Evolutionary conservation across 108 stramenopile genomes (phyloP), one percentile per base, ranked within the genome.

Genomic region (Thalassiosira profunda): DNA sequence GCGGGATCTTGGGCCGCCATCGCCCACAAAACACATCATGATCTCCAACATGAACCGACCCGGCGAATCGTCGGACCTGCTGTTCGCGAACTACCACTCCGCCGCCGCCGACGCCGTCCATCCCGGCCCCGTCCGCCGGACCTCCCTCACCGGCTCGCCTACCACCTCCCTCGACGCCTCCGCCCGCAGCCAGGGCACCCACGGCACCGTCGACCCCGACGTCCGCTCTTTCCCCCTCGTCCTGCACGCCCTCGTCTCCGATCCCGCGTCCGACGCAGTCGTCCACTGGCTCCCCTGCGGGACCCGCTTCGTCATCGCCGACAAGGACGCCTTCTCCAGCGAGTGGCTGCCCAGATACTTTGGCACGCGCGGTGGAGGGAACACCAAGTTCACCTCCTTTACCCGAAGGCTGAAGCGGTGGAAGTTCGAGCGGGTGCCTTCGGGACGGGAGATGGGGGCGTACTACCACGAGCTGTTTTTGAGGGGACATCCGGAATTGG

Each of bases 371-470:
- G 47, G 53, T 12, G 44, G 72, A 35, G 25, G 51, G 37, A 59
- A 33, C 10, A 34, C 71, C 4, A 72, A 77, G 47, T 82, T 67
- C 46, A 72, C 70, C 10, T 48, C 43, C 14, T 82, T 82, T 44
- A 78, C 72, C 8, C 56, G 81, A 1, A 77, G 73, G 49, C 36
- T 59, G 15, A 48, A 59, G 15, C 46, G 58, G 2, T 59, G 46
- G 4, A 47, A 47, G 7, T 59, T 59, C 47, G n/a, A 40, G 15
- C 40, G 58, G 5, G 45, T 59, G 62, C 35, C 75, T 9, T 60
- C 66, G 21, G 88, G 88, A 18, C 68, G 71, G 12, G 41, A 73
- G 38, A 62, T 76, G 47, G 88, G 87, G 9, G 85, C 84, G 0
- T 85, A 83, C 43, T 75, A 81, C 35, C 63, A 66, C 52, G 58